These are phyloP conservation scores for Psilocybe sp. DNA, from an alignment of 768 basidiomycete genomes.

Conservation along the genomic window DNA sequence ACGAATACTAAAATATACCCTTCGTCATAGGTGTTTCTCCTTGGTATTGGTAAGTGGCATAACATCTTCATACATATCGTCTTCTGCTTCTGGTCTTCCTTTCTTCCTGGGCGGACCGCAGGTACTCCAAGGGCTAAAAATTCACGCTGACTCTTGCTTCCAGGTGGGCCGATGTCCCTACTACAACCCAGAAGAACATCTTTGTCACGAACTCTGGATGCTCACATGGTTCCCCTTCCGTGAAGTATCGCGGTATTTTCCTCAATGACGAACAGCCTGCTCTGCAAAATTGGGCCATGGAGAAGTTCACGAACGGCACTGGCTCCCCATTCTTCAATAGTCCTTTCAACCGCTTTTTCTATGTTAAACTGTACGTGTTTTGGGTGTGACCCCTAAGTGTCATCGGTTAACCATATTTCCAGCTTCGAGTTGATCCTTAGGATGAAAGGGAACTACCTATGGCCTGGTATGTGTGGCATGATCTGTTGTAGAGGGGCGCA, in stretches of 20 bases:
- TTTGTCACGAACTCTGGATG: constrained; percentile 44
- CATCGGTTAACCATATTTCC: not conserved
- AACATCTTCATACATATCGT: not conserved
- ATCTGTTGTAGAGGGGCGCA: not conserved
- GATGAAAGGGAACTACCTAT: constrained; percentile 67
- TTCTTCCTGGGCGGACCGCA: constrained; percentile 7
- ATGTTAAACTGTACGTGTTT: constrained; percentile 45
- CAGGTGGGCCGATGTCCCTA: constrained; percentile 82
- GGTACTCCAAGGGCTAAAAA: not conserved
- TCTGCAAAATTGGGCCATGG: constrained; percentile 67
- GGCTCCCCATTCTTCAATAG: constrained; percentile 44
- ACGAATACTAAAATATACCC: constrained; percentile 5
- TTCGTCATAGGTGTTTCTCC: constrained; percentile 52
- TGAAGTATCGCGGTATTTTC: constrained; percentile 72
- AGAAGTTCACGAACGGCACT: constrained; percentile 65
- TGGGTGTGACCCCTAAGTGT: too few species aligned
- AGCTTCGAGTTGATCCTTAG: constrained; percentile 68
- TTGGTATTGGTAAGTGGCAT: constrained; percentile 55
- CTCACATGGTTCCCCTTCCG: constrained; percentile 60
- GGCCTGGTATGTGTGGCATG: constrained; percentile 47
- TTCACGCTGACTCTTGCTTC: not conserved
- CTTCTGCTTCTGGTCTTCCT: constrained; percentile 1
- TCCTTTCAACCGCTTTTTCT: constrained; percentile 64
- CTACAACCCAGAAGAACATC: constrained; percentile 44
- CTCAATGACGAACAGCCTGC: constrained; percentile 78